Conservation (phyloP, 164 flowering plant genomes). For the Saururus chinensis region DNA sequence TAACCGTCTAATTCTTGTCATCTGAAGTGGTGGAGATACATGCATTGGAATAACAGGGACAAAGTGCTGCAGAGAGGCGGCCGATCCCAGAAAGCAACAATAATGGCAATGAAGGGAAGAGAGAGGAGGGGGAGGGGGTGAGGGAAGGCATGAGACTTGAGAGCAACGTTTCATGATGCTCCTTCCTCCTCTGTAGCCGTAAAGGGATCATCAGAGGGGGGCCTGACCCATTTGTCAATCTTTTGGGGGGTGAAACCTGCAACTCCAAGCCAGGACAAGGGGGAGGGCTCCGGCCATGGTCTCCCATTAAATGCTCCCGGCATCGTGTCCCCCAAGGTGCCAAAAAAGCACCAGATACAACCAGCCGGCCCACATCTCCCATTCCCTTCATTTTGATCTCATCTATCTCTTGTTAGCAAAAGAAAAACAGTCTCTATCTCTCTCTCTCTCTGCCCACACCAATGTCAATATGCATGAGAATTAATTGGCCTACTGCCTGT, state of each 20-base stretch:
- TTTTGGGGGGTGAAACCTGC: background rate
- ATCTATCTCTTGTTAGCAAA: too few species aligned
- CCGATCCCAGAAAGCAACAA: conserved; percentile 4
- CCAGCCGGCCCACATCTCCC: too few species aligned
- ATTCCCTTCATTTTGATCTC: too few species aligned
- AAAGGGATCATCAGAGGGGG: background rate
- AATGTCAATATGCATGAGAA: too few species aligned
- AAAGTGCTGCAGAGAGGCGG: background rate
- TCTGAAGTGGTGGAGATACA: too few species aligned
- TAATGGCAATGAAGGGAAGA: background rate
- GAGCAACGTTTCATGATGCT: background rate
- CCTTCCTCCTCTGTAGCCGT: conserved; percentile 1
- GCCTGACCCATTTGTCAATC: background rate
- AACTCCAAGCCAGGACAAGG: background rate
- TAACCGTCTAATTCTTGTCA: too few species aligned
- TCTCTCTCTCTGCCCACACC: too few species aligned
- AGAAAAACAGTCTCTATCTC: too few species aligned
- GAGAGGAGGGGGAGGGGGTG: background rate
- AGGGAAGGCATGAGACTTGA: background rate
- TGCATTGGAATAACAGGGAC: background rate
- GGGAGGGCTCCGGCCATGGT: background rate
- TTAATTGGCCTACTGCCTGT: too few species aligned
- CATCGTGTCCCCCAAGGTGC: too few species aligned
- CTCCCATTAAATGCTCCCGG: background rate
- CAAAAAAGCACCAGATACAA: too few species aligned